Evolutionary conservation across 148 eudicot species (phyloP).

Genomic region (Rhododendron williamsianum): DNA sequence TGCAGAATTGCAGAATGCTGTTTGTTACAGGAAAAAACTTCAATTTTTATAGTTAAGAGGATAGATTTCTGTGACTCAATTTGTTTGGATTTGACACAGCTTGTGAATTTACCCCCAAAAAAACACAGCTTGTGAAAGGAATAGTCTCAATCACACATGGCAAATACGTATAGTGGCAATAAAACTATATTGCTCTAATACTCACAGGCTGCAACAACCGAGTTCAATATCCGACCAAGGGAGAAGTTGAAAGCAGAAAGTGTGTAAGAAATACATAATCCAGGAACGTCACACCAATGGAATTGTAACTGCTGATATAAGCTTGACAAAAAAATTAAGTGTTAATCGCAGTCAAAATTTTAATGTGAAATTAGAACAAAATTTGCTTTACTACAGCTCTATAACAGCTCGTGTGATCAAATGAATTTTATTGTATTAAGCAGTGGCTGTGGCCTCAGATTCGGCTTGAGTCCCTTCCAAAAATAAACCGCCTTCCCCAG

Average conservation of each 20-base stretch:
- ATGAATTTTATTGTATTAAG: neutral
- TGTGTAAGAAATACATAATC: neutral
- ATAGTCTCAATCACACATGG: neutral
- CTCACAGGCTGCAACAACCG: neutral
- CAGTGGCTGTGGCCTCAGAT: constrained; percentile 20
- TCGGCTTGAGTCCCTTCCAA: constrained; percentile 63
- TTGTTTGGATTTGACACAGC: neutral
- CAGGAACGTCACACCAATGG: neutral
- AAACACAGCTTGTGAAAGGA: neutral
- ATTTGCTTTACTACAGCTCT: neutral
- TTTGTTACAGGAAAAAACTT: no score
- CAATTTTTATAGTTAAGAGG: no score
- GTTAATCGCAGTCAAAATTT: neutral
- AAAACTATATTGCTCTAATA: neutral
- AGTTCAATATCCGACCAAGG: neutral
- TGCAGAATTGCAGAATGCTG: no score
- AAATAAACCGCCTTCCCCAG: constrained; percentile 49
- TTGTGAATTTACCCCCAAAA: neutral
- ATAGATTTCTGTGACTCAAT: neutral
- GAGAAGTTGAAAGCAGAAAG: neutral
- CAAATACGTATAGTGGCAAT: no score
- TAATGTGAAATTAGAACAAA: neutral
- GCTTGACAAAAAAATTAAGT: no score
- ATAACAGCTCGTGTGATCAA: neutral
- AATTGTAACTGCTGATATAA: neutral